These are phyloP conservation scores for Neoscytalidium dimidiatum DNA, from an alignment of 2,329 filamentous ascomycete genomes.

Conservation along the genomic window DNA sequence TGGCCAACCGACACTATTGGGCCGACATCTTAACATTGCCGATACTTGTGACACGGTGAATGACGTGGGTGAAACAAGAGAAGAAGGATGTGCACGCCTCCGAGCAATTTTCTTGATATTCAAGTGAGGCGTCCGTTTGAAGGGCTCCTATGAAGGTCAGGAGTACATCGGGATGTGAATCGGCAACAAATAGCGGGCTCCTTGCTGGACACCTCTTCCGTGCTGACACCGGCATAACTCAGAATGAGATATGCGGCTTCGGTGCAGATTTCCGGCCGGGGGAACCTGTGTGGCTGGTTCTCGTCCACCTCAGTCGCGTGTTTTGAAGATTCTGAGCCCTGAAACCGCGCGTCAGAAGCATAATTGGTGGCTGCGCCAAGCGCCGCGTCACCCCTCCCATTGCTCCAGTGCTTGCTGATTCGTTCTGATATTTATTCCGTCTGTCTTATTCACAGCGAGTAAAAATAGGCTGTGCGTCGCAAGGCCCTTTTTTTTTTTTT, in stretches of 20 bases:
- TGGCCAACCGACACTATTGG: not conserved
- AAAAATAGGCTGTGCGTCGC: not conserved
- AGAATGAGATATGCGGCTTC: not conserved
- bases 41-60: not conserved
- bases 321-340: not conserved
- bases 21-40: not conserved
- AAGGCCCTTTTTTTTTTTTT: not conserved
- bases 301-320: not conserved
- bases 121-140: not conserved
- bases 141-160: not conserved
- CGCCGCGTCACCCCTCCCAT: not conserved
- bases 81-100: not conserved
- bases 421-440: not conserved
- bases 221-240: not conserved
- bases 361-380: not conserved
- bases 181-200: slow-evolving; percentile 1
- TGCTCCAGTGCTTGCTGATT: not conserved
- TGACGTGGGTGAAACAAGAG: slow-evolving; percentile 16
- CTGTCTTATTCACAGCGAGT: not conserved
- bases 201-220: not conserved
- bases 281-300: not conserved
- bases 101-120: not conserved
- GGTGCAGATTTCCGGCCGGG: not conserved
- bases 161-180: not conserved
- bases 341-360: not conserved